A percentile compares a stretch with the other conserved stretches of the same genome.
Conservation (phyloP, 2,329 filamentous ascomycete species). For the Claviceps purpurea region DNA sequence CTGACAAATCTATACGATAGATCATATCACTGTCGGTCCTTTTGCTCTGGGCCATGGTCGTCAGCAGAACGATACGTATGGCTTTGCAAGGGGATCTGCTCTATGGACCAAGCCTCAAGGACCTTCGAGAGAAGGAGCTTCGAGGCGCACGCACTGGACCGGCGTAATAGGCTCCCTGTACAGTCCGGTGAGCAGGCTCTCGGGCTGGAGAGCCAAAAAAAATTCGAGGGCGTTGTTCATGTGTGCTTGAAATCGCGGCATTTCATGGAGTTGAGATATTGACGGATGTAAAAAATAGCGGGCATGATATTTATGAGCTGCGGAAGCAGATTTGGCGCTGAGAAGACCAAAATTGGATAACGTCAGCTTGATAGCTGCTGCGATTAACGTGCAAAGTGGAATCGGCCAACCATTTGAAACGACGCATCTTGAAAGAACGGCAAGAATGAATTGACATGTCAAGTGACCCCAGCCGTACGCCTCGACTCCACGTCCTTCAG, state of each 20-base stretch:
- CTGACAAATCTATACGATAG: constrained; percentile 10
- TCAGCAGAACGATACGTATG: constrained; percentile 23
- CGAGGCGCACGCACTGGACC: constrained; percentile 13
- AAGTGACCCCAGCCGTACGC: not conserved
- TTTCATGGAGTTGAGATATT: not conserved
- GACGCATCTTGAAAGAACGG: not conserved
- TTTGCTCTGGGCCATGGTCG: constrained; percentile 29
- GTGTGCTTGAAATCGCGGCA: not conserved
- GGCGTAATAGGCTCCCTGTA: constrained; percentile 9
- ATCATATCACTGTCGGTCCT: constrained; percentile 28
- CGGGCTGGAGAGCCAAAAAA: not conserved
- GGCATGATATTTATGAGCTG: not conserved
- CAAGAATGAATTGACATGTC: not conserved
- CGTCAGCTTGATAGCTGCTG: not conserved
- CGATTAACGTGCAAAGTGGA: not conserved
- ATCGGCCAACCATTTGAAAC: too few relatives aligned
- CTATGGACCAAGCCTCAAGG: constrained; percentile 29
- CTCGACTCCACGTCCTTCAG: not conserved
- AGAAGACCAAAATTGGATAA: not conserved
- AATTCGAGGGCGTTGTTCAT: not conserved
- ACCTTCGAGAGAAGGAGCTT: constrained; percentile 20
- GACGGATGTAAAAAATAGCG: not conserved
- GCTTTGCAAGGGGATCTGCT: constrained; percentile 29
- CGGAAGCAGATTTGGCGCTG: not conserved
- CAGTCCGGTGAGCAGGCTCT: not conserved